Base-by-base conservation (phyloP, 1,284 basidiomycete species). In the Ustilago crameri region DNA sequence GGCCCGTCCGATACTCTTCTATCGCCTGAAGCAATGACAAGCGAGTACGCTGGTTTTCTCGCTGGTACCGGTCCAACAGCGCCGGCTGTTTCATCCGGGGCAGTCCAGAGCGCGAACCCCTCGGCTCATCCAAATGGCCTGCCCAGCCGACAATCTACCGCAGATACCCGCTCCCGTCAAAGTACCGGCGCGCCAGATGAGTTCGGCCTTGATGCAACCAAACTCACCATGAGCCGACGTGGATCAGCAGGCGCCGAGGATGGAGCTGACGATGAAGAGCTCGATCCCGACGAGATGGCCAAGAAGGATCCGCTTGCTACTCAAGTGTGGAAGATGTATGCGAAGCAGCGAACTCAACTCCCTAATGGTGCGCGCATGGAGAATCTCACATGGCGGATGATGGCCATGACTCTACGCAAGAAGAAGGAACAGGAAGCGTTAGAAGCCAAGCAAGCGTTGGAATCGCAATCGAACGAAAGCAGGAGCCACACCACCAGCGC, bases 331-430 rank as follows among this genome's bases (percentile, higher is more conserved):
- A 93, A 91, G 85, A 93, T 97, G 88, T 98, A 94, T 82, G 90
- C 93, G 37, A 90, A 91, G 66, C 92, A 91, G 37, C 93, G 93
- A 84, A 91, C 91, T 20, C 88, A 88, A 51, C 85, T 96, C 44
- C 93, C 94, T 37, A 93, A 96, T 82, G 93, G 92, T 0, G 92
- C 94, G 82, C 86, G 94, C 72, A 95, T 98, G 93, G 95, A 98
- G 86, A 97, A 96, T 82, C 84, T 97, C 51, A 96, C 94, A 0
- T 97, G 95, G 95, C 86, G 96, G 66, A 93, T 98, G 92, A 97
- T 97, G 95, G 91, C 94, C 42, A 86, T 98, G 80, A 91, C 91
- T 9, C 85, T 97, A 66, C 91, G 91, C 86, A 94, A 92, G 86
- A 91, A 91, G 85, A 90, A 79, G 37, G 76, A 77, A 30, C 73